These are phyloP conservation scores for Skeletonema marinoi DNA, from an alignment of 108 stramenopile genomes.

Conservation along the genomic window DNA sequence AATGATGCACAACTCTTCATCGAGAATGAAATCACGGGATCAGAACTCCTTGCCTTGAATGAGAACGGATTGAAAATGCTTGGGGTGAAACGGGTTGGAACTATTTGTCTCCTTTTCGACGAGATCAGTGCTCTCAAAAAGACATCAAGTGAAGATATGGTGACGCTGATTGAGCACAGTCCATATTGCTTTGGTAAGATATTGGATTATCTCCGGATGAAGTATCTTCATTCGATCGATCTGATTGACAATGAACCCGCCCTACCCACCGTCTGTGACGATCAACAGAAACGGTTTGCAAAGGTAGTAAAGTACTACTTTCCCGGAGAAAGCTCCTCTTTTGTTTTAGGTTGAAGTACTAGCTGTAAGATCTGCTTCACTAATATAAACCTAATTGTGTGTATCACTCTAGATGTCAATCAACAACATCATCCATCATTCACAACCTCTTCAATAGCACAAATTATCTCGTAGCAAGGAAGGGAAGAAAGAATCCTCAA, in stretches of 20 bases:
- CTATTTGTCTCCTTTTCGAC: conserved; percentile 18
- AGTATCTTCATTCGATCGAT: neutral
- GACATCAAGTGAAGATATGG: conserved; percentile 1
- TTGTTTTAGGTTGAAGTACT: neutral
- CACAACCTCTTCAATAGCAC: too few species aligned
- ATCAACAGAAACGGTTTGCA: neutral
- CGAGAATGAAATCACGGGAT: conserved; percentile 26
- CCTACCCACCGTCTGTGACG: neutral
- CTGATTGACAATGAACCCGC: conserved; percentile 13
- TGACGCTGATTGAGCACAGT: conserved; percentile 36
- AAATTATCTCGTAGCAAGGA: too few species aligned
- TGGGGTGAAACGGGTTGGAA: conserved; percentile 24
- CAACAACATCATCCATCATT: too few species aligned
- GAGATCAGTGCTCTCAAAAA: conserved; percentile 26
- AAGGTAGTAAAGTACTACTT: conserved; percentile 18
- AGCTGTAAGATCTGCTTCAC: too few species aligned
- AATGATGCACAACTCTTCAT: conserved; percentile 16
- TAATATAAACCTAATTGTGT: too few species aligned
- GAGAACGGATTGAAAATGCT: conserved; percentile 29
- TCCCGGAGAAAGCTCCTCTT: conserved; percentile 1
- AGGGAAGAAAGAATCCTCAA: too few species aligned
- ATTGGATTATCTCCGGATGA: conserved; percentile 17
- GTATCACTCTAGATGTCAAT: too few species aligned
- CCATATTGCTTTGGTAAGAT: conserved; percentile 7
- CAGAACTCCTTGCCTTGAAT: conserved; percentile 28